Conservation (phyloP, 257 asterid species). For the Gardenia jasminoides region DNA sequence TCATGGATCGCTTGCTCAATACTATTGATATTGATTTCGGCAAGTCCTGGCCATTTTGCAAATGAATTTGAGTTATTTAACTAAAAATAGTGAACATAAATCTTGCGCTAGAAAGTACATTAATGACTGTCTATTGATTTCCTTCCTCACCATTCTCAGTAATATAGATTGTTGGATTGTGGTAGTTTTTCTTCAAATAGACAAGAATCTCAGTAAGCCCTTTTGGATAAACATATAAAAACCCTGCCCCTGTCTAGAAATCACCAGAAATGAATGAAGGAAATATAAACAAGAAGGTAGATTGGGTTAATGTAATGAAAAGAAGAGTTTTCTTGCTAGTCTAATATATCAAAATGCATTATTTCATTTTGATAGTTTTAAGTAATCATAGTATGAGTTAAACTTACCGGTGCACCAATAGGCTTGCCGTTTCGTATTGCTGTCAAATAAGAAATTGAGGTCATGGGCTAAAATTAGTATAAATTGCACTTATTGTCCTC, state of each 20-base stretch:
- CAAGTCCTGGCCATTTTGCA: conserved; percentile 2
- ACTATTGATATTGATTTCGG: conserved; percentile 8
- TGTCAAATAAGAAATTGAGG: not conserved
- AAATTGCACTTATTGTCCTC: not conserved
- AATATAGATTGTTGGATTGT: conserved; percentile 19
- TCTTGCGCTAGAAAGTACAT: no score
- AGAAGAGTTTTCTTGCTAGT: not conserved
- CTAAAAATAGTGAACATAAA: no score
- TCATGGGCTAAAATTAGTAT: not conserved
- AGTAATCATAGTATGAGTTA: not conserved
- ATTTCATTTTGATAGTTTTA: not conserved
- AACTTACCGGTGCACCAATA: conserved; percentile 6
- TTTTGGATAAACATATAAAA: conserved; percentile 11
- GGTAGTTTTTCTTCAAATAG: conserved; percentile 19
- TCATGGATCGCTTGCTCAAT: conserved; percentile 11
- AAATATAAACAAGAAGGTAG: not conserved
- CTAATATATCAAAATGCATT: no score
- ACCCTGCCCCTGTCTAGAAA: conserved; percentile 14
- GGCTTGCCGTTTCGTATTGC: not conserved
- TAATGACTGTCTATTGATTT: no score
- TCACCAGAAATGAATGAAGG: not conserved
- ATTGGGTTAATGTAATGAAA: not conserved
- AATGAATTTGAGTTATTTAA: no score
- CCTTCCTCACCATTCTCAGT: conserved; percentile 20
- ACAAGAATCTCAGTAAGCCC: conserved; percentile 18